Evolutionary conservation across 2,329 filamentous ascomycete genomes (phyloP).

Genomic region (Penicillium sp.): DNA sequence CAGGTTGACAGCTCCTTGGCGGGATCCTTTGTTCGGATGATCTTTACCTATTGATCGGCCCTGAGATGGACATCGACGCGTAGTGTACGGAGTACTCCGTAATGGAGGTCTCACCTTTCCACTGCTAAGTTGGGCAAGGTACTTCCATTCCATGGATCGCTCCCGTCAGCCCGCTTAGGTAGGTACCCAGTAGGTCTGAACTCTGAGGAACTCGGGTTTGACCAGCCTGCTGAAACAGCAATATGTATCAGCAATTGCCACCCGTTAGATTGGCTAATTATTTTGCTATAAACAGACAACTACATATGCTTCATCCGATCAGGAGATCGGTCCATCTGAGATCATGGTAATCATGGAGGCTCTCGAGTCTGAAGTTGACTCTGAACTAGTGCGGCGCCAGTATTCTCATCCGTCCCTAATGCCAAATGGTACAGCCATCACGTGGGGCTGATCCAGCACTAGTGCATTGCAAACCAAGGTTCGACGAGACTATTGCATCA

Average conservation of each 20-base stretch:
- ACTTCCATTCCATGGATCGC: constrained; percentile 1
- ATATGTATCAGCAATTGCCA: background rate
- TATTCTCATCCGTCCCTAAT: background rate
- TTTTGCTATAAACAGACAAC: background rate
- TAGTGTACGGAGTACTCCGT: background rate
- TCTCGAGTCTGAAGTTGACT: too few relatives aligned
- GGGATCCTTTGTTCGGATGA: background rate
- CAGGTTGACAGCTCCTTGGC: constrained; percentile 2
- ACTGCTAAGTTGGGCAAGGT: background rate
- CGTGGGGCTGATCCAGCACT: constrained; percentile 1
- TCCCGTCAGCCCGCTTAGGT: background rate
- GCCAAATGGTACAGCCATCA: background rate
- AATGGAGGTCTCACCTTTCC: background rate
- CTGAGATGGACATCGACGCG: background rate
- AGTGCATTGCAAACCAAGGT: constrained; percentile 1
- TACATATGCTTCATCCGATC: background rate
- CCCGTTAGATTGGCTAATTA: background rate
- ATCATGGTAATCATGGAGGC: too few relatives aligned
- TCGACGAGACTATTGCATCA: background rate
- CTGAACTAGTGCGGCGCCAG: background rate
- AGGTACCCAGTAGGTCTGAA: too few relatives aligned
- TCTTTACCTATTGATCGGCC: background rate
- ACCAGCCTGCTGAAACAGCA: background rate
- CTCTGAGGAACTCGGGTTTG: background rate
- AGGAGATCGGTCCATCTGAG: background rate